Evolutionary conservation across 495 filamentous ascomycete species (phyloP), one percentile per base, ranked within the genome.

Genomic region (Thozetella sp.): DNA sequence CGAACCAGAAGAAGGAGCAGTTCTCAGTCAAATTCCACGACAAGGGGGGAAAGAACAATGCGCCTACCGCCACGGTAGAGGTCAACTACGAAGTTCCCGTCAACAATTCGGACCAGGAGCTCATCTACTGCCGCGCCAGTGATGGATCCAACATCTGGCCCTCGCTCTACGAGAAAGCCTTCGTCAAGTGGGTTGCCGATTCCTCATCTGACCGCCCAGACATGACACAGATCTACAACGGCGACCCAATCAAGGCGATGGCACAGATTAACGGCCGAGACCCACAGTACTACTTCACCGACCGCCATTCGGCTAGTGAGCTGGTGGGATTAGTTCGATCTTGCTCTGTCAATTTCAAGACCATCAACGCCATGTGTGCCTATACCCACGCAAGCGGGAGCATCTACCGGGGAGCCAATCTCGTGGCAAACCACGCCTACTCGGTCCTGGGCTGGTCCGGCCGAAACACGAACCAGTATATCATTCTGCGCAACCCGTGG

Each of bases 81-180:
- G 72, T 75, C 25, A 66, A 73, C 69, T 72, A 72, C 65, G 53
- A 61, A 40, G 58, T 76, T 23, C 70, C 71, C 20, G 60, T 72
- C 30, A 74, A 75, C 71, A 76, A 71, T 59, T 67, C 69, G 9
- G 69, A 58, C 56, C 62, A 69, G 48, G 56, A 69, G 56, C 66
- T 68, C 57, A 59, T 76, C 27, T 76, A 76, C 66, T 67, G 67
- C 56, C 72, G 67, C 17, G 67, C 74, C 6, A 67, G 59, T 55
- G 65, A 67, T 62, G 66, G 66, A 12, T 63, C 58, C 59, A 69
- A 72, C 37, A 51, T 73, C 30, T 76, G 74, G 74, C 72, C 74
- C 0, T 51, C 69, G 51, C 62, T 76, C 22, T 76, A 76, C 66
- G 74, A 76, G 56, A 76, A 76, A 65, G 74, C 74, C 43, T 76